Conservation (phyloP, 2,329 filamentous ascomycete species). For the Coniochaeta sp. region DNA sequence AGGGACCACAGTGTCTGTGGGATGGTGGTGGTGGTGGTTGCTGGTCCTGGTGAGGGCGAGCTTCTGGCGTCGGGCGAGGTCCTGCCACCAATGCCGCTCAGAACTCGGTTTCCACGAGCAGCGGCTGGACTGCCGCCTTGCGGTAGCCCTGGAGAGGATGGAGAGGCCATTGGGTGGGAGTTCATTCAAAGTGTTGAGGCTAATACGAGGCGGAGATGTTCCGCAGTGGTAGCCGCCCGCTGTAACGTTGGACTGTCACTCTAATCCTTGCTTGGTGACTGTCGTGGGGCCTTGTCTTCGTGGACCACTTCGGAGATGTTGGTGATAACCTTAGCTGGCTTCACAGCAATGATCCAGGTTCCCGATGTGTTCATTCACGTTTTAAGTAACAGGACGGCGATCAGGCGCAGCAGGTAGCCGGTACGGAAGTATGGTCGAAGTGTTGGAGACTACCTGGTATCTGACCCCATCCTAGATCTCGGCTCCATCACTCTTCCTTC, state of each 20-base stretch:
- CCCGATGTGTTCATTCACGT: too few relatives aligned
- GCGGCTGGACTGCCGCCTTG: neutral
- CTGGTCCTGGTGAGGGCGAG: neutral
- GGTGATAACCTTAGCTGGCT: too few relatives aligned
- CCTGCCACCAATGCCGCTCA: neutral
- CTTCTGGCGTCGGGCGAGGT: neutral
- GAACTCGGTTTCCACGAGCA: neutral
- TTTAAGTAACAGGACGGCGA: neutral
- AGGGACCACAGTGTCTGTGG: constrained; percentile 46
- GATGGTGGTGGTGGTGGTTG: constrained; percentile 15
- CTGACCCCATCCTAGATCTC: neutral
- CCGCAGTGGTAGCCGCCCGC: neutral
- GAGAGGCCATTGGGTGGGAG: neutral
- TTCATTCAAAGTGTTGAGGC: neutral
- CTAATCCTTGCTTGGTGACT: neutral
- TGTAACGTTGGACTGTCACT: neutral
- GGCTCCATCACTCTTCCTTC: neutral
- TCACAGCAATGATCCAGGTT: too few relatives aligned
- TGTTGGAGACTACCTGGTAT: neutral
- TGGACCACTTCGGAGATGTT: too few relatives aligned
- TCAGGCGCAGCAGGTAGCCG: neutral
- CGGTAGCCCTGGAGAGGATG: neutral
- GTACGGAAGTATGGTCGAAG: neutral
- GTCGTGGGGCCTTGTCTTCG: too few relatives aligned
- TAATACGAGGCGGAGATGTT: neutral